Evolutionary conservation across 768 basidiomycete genomes (phyloP).

Genomic region (Candolleomyces aberdarensis): DNA sequence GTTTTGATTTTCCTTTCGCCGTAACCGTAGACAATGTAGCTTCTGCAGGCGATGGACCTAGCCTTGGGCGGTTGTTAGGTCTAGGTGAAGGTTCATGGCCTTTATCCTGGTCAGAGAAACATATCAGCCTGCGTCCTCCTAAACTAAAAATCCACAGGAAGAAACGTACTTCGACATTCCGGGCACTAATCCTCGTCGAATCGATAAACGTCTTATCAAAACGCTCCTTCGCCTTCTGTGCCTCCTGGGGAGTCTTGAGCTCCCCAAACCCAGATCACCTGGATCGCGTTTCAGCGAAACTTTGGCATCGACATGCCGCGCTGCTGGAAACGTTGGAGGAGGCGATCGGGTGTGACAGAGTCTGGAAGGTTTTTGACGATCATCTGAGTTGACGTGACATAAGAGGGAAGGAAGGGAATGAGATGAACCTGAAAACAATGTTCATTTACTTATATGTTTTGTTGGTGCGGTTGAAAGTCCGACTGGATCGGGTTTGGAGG

Average conservation of each 20-base stretch:
- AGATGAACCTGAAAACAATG: background rate
- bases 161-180: conserved; percentile 65
- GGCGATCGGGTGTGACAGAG: conserved; percentile 59
- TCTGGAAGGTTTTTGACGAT: conserved; percentile 80
- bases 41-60: conserved; percentile 31
- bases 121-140: background rate
- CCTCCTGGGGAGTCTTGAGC: conserved; percentile 78
- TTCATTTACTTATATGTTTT: too few species aligned
- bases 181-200: conserved; percentile 71
- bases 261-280: conserved; percentile 92
- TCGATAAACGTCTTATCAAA: conserved; percentile 84
- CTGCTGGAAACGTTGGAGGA: conserved; percentile 70
- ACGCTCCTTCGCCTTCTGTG: conserved; percentile 71
- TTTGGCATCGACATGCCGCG: conserved; percentile 77
- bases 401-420: background rate
- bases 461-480: too few species aligned
- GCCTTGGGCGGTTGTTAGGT: conserved; percentile 66
- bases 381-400: conserved; percentile 61
- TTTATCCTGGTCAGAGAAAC: conserved; percentile 38
- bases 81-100: conserved; percentile 66
- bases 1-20: conserved; percentile 9
- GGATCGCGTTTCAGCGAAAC: conserved; percentile 70
- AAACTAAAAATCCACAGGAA: background rate
- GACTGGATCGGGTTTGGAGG: background rate
- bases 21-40: conserved; percentile 1